A percentile compares a stretch with the other conserved stretches of the same genome.
Evolutionary conservation across 805 yeast species (phyloP).

Genomic region (Saccharomycopsis babjevae): DNA sequence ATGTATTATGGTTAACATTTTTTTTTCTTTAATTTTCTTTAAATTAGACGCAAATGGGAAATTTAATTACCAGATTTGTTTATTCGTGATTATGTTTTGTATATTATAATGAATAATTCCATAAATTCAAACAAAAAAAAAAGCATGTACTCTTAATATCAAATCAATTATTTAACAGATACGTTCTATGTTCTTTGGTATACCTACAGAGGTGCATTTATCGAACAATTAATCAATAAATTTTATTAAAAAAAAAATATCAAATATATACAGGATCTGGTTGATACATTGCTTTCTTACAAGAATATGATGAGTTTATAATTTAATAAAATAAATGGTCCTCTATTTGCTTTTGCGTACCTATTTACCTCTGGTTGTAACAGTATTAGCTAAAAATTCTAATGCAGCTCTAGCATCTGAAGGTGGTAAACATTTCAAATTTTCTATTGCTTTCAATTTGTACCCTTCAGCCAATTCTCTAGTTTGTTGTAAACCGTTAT

Average conservation of each 20-base stretch:
- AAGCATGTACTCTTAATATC: no score
- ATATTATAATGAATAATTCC: no score
- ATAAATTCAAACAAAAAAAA: no score
- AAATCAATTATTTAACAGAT: no score
- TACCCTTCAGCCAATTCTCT: slow-evolving; percentile 66
- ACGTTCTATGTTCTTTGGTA: background rate
- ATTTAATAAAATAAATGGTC: background rate
- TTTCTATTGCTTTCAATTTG: slow-evolving; percentile 62
- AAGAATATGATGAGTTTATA: background rate
- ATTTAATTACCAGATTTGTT: no score
- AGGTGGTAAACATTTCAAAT: slow-evolving; percentile 69
- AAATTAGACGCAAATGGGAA: no score
- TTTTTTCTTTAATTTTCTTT: background rate
- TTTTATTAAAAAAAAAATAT: background rate
- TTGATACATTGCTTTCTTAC: background rate
- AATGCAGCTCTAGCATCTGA: slow-evolving; percentile 85
- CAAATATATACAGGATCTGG: background rate
- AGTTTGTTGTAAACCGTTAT: slow-evolving; percentile 71
- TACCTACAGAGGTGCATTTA: background rate
- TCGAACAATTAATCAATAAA: background rate
- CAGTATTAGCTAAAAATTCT: slow-evolving; percentile 71
- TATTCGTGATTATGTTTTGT: no score
- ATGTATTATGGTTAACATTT: background rate
- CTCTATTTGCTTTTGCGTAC: background rate
- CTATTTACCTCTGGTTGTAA: slow-evolving; percentile 70